Evolutionary conservation across 106 monocot genomes (phyloP), one percentile per base, ranked within the genome.

Genomic region (Posidonia australis): DNA sequence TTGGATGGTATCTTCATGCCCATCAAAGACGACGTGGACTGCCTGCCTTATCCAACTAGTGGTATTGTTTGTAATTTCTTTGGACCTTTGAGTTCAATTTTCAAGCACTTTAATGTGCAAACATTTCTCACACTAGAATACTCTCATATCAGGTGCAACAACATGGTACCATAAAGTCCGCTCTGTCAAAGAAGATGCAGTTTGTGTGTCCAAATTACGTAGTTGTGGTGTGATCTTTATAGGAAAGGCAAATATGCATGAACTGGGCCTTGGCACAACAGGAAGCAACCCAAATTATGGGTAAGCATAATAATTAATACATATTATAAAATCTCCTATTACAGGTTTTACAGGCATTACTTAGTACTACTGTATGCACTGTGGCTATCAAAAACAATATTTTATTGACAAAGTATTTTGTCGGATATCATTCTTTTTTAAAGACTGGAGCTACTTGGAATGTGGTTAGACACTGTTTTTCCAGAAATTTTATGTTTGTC

Each of bases 191-290:
- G 29, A 79, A 63, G 98, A 99, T 81, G 98, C 98, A 67, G 79
- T 79, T 27, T 88, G 98, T 55, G 91, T 99, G 32, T 79, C 87
- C 58, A 80, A 91, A 76, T 80, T 99, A 73, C 80, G 91, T 24
- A 80, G 68, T 60, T 87, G 91, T 79, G 98, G 98, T 60, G 87
- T 79, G 10, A 78, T 98, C 57, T 74, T 91, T 54, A 85, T 98
- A 49, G 98, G 98, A 16, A 98, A 98, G 70, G 98, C 91, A 72
- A 91, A 90, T 46, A 98, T 98, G 98, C 87, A 98, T 77, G 98
- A 98, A 57, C 63, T 98, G 27, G 98, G 98, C n/a, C 68, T 90
- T 72, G 98, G 98, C 20, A 81, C 81, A 14, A 87, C 98, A 30
- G 98, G 98, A 67, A 98, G 83, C 69, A 98, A 98, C 81, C 82